Evolutionary conservation across 1,284 basidiomycete species (phyloP), one percentile per base, ranked within the genome.

Genomic region (Chalciporus piperatoides): DNA sequence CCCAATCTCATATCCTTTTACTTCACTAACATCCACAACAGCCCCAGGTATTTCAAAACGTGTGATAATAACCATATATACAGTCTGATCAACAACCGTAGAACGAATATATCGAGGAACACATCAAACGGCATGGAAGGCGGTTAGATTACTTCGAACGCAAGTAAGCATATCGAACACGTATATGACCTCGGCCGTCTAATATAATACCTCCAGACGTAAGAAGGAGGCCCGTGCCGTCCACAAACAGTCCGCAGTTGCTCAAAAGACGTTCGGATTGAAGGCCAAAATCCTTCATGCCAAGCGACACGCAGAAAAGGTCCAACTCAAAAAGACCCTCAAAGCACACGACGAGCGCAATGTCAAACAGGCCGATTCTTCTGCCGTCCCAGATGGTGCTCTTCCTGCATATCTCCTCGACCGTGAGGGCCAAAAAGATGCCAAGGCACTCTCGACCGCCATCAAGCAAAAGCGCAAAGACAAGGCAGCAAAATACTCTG

Each of bases 391-490:
- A 48, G 91, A 96, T 52, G 91, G 86, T 53, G 95, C 95, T 47
- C 75, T 97, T 38, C 94, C 94, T 14, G 88, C 96, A 1, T 99
- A 96, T 70, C 80, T 99, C 52, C 86, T 99, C 52, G 97, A 99
- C 68, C 86, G 97, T 54, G 96, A 99, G 69, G 90, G 90, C 12
- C 93, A 98, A 73, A 95, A 92, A 72, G 93, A 99, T 62, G 97
- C 97, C 46, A 99, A 99, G 74, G 92, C 95, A 3, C 78, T 99
- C 39, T 95, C 91, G n/a, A 87, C 86, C 35, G 97, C 97, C 11
- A 89, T 99, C 78, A 99, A 99, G 75, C 94, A 99, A 73, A 92
- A 95, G 69, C 84, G 97, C 65, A 99, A 99, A 72, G 97, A 99
- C 76, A 97, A 97, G 75, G 97, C 96, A 2, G 97, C 96, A 23